Conservation (phyloP, 805 yeast genomes). For the Suhomyces pyralidae region DNA sequence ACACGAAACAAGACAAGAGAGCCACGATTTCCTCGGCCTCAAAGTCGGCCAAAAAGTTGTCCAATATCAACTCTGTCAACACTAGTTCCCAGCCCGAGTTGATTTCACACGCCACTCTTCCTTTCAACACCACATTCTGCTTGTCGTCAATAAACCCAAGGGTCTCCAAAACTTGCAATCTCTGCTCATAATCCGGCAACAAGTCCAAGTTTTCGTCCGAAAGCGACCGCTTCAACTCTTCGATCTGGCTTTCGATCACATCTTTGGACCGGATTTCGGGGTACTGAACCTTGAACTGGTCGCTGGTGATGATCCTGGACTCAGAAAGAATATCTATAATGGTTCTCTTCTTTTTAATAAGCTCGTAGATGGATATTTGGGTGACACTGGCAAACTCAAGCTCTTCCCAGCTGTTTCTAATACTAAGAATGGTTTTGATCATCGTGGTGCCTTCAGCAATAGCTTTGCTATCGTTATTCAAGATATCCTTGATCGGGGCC, state of each 20-base stretch:
- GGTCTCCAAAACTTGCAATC: constrained; percentile 73
- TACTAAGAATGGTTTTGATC: constrained; percentile 32
- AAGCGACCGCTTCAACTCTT: constrained; percentile 54
- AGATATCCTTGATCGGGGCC: constrained; percentile 29
- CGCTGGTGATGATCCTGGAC: constrained; percentile 30
- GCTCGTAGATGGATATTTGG: constrained; percentile 36
- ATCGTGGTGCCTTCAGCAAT: constrained; percentile 35
- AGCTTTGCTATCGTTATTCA: constrained; percentile 34
- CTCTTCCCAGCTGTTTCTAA: constrained; percentile 44
- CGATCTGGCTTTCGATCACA: constrained; percentile 49
- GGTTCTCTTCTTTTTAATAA: constrained; percentile 34
- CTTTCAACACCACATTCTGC: constrained; percentile 79
- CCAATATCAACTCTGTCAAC: constrained; percentile 83
- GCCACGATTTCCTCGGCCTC: constrained; percentile 98
- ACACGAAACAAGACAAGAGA: constrained; percentile 83
- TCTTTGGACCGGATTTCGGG: constrained; percentile 45
- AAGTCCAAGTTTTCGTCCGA: constrained; percentile 87
- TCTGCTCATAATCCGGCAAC: constrained; percentile 89
- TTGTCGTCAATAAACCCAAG: constrained; percentile 76
- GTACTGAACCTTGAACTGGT: constrained; percentile 45
- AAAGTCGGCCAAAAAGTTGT: constrained; percentile 87
- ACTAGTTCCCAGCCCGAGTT: constrained; percentile 90
- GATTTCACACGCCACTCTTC: constrained; percentile 90
- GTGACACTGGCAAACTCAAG: constrained; percentile 34
- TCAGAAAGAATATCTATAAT: constrained; percentile 27